Evolutionary conservation across 306 rosid species (phyloP), one percentile per base, ranked within the genome.

Genomic region (Coriaria nepalensis): DNA sequence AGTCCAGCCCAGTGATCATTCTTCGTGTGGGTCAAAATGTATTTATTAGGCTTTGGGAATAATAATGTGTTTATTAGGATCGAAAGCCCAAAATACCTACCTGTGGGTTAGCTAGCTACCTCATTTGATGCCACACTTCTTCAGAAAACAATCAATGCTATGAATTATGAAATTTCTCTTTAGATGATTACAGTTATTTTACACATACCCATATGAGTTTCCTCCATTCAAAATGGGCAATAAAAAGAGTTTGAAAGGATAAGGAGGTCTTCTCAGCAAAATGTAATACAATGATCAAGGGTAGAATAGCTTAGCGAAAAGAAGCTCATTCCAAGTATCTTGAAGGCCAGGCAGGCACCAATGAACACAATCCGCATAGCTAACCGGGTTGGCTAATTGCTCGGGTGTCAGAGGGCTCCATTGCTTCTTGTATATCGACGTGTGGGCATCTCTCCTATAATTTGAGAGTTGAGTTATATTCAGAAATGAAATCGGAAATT

Each of bases 341-440:
- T 85, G 98, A 60, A 92, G 94, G 39, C 96, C 98, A 57, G 98
- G 98, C 68, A 92, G 53, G 64, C 98, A 92, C 96, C 98, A 92
- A 29, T 92, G 98, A 14, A 73, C 78, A 39, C 98, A 92, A 62
- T 92, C 98, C 0, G 98, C 96, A 14, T 92, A 92, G 68, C 93
- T 82, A 7, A 50, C 61, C 4, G 98, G 98, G 64, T 85, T 82
- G 7, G 94, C 94, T 35, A 82, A 36, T 50, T 92, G 96, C 60
- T 73, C 77, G 5, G 82, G 71, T 8, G 83, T 92, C 48, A 92
- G 40, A 41, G 93, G 86, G 12, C 13, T 74, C 98, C 98, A 92
- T 40, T 92, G 98, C 71, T 79, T 85, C 86, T 92, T 92, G 64
- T 85, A 79, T 11, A 92, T 85, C 29, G 94, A 73, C 6, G 96